Conservation (phyloP, 805 yeast genomes). For the Pichia pseudocactophila region DNA sequence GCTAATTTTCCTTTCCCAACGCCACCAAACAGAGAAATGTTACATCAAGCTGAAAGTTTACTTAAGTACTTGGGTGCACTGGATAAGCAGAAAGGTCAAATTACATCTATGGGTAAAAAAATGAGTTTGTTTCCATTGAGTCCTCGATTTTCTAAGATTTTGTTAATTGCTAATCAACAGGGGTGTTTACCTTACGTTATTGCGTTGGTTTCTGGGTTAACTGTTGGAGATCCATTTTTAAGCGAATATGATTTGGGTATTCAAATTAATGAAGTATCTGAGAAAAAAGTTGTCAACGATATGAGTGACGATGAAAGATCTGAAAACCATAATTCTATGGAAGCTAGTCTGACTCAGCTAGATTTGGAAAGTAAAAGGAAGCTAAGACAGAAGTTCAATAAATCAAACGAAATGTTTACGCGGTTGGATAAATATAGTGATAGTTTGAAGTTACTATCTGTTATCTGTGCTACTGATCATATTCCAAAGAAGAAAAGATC, state of each 20-base stretch:
- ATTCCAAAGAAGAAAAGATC: conserved; percentile 41
- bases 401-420: conserved; percentile 52
- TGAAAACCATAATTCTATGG: conserved; percentile 21
- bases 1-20: conserved; percentile 91
- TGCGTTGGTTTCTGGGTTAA: conserved; percentile 82
- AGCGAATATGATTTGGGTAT: conserved; percentile 68
- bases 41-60: conserved; percentile 58
- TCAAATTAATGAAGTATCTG: conserved; percentile 16
- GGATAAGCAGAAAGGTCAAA: conserved; percentile 34
- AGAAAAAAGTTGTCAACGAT: conserved; percentile 9
- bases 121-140: conserved; percentile 91
- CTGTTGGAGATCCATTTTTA: conserved; percentile 89
- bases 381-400: conserved; percentile 43
- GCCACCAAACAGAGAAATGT: conserved; percentile 60
- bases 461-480: conserved; percentile 81
- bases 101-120: conserved; percentile 72
- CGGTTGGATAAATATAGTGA: conserved; percentile 70
- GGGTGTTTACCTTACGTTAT: conserved; percentile 82
- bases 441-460: conserved; percentile 64
- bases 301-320: conserved; percentile 31
- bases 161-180: conserved; percentile 79
- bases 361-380: conserved; percentile 33
- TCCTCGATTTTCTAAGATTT: conserved; percentile 87
- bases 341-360: conserved; percentile 27
- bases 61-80: conserved; percentile 75